These are phyloP conservation scores for Myxozyma melibiosi DNA, from an alignment of 805 yeast species.

Conservation along the genomic window DNA sequence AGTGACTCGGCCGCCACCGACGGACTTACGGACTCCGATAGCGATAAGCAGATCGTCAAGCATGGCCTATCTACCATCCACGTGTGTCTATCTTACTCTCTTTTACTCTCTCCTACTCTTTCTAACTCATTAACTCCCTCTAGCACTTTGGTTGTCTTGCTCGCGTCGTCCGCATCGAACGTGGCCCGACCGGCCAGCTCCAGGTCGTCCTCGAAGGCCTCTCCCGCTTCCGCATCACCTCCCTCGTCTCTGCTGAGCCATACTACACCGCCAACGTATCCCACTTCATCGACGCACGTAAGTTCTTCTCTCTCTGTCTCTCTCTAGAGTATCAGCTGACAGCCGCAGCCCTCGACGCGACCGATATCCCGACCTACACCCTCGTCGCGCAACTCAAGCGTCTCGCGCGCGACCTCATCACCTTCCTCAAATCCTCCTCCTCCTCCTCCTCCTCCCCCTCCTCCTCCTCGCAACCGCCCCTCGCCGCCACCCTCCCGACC, in stretches of 20 bases:
- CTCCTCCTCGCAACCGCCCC: background rate
- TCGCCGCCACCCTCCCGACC: background rate
- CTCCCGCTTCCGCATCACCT: slow-evolving; percentile 21
- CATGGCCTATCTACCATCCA: background rate
- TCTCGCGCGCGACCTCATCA: slow-evolving; percentile 26
- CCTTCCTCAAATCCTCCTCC: slow-evolving; percentile 15
- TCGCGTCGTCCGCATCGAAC: slow-evolving; percentile 33
- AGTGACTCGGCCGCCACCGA: slow-evolving; percentile 13
- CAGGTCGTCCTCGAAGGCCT: slow-evolving; percentile 35
- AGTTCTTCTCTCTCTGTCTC: background rate
- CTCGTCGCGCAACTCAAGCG: slow-evolving; percentile 30
- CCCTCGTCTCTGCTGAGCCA: background rate
- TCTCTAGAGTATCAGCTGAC: background rate
- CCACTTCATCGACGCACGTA: slow-evolving; percentile 8
- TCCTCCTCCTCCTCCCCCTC: background rate
- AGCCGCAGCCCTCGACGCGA: slow-evolving; percentile 21
- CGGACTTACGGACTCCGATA: slow-evolving; percentile 3
- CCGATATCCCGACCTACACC: slow-evolving; percentile 31
- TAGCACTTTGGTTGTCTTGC: slow-evolving; percentile 33
- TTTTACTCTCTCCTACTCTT: background rate
- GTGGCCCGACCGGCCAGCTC: slow-evolving; percentile 16
- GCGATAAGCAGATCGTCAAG: background rate
- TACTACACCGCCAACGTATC: background rate
- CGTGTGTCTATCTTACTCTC: background rate
- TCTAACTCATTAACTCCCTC: background rate